A percentile compares a stretch with the other conserved stretches of the same genome.
These are phyloP conservation scores for Talaromyces atroroseus DNA, from an alignment of 2,329 filamentous ascomycete genomes.

Conservation along the genomic window DNA sequence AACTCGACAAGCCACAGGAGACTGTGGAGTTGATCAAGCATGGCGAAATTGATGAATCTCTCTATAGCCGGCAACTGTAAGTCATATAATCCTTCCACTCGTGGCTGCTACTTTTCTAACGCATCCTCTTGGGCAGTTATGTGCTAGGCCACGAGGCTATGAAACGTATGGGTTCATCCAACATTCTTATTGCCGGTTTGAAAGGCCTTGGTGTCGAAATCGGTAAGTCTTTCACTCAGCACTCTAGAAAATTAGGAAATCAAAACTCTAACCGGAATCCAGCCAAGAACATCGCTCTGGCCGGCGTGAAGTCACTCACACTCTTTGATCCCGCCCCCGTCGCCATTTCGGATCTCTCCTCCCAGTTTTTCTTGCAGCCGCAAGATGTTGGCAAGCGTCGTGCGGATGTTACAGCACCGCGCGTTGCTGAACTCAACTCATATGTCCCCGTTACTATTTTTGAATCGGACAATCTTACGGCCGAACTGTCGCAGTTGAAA, in stretches of 20 bases:
- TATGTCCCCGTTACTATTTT: conserved; percentile 88
- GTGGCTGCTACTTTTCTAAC: conserved; percentile 11
- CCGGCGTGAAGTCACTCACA: conserved; percentile 94
- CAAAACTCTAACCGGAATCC: conserved; percentile 1
- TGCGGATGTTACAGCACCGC: conserved; percentile 77
- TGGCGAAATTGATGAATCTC: conserved; percentile 62
- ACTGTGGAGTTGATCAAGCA: conserved; percentile 57
- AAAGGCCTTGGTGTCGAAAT: conserved; percentile 96
- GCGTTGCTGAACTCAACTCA: conserved; percentile 89
- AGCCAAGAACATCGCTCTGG: conserved; percentile 96
- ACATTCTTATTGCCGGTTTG: conserved; percentile 84
- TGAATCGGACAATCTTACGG: conserved; percentile 57
- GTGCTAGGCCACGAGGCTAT: conserved; percentile 77
- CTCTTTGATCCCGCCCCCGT: conserved; percentile 85
- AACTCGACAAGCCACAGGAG: conserved; percentile 55
- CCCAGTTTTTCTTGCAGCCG: conserved; percentile 90
- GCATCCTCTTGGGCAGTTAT: conserved; percentile 40
- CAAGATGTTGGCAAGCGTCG: conserved; percentile 89
- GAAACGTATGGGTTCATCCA: conserved; percentile 98
- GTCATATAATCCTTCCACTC: conserved; percentile 12
- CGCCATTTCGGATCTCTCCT: conserved; percentile 81
- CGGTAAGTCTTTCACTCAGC: conserved; percentile 31
- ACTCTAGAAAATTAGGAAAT: background rate
- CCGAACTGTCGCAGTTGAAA: conserved; percentile 75
- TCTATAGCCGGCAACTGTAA: conserved; percentile 61